Conservation (phyloP, 257 asterid genomes). For the Scutellaria minor region DNA sequence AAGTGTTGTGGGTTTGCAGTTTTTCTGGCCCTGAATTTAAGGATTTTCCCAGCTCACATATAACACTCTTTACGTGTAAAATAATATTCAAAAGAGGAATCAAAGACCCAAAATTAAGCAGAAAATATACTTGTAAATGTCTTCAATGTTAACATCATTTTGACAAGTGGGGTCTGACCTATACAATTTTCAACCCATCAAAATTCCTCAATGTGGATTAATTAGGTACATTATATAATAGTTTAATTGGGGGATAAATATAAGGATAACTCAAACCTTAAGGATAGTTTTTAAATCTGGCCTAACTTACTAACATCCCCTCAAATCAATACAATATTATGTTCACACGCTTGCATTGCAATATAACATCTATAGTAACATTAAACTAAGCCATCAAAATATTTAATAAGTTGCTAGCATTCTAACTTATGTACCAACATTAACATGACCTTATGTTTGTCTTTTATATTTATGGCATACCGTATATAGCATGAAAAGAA, state of each 20-base stretch:
- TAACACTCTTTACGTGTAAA: conserved; percentile 39
- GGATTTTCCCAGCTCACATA: conserved; percentile 50
- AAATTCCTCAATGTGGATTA: conserved; percentile 15
- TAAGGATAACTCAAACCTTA: too few relatives aligned
- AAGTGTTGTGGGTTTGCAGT: conserved; percentile 26
- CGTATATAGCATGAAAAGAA: conserved; percentile 1
- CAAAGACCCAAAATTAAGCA: conserved; percentile 23
- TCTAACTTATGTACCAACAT: conserved; percentile 7
- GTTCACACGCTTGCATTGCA: too few relatives aligned
- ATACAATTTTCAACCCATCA: conserved; percentile 23
- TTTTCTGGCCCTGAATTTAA: conserved; percentile 56
- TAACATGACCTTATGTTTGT: conserved; percentile 20
- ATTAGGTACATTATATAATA: not conserved
- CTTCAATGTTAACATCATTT: conserved; percentile 34
- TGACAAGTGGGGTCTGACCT: conserved; percentile 32
- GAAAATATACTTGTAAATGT: conserved; percentile 45
- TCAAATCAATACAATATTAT: not conserved
- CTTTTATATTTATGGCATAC: not conserved
- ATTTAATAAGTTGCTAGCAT: not conserved
- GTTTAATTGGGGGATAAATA: too few relatives aligned
- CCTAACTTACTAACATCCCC: too few relatives aligned
- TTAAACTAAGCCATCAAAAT: too few relatives aligned
- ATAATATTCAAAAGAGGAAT: conserved; percentile 50
- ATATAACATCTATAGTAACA: too few relatives aligned
- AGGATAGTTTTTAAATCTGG: too few relatives aligned